These are phyloP conservation scores for Pilobolus umbonatus DNA, from an alignment of 192 early-diverging fungal species.

Conservation along the genomic window DNA sequence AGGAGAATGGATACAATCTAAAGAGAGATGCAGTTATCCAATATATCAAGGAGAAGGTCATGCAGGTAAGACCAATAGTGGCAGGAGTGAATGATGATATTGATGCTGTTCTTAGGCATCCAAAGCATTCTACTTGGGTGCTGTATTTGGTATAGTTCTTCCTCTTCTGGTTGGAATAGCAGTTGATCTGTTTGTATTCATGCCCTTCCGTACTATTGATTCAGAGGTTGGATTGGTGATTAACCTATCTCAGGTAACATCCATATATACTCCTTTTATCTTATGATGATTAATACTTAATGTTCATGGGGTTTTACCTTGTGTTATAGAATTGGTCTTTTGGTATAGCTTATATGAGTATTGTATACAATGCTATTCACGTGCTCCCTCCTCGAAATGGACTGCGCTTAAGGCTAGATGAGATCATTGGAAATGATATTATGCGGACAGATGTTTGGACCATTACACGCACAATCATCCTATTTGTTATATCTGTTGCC, in stretches of 20 bases:
- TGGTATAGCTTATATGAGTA: constrained; percentile 67
- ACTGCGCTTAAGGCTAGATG: constrained; percentile 34
- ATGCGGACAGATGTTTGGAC: constrained; percentile 21
- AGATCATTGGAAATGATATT: constrained; percentile 30
- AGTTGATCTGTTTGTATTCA: constrained; percentile 69
- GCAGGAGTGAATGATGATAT: constrained; percentile 1
- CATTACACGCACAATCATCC: constrained; percentile 34
- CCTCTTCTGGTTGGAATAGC: constrained; percentile 65
- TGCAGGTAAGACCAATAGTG: constrained; percentile 16
- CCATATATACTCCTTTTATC: neutral
- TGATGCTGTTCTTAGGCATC: neutral
- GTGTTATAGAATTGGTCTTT: constrained; percentile 61
- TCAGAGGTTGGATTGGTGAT: constrained; percentile 15
- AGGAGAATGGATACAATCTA: constrained; percentile 12
- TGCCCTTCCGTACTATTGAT: constrained; percentile 45
- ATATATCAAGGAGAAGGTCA: constrained; percentile 14
- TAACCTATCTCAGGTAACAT: constrained; percentile 33
- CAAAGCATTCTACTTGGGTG: constrained; percentile 48
- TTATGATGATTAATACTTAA: neutral
- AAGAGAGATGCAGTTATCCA: constrained; percentile 3
- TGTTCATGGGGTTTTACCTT: constrained; percentile 3
- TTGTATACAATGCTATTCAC: constrained; percentile 44
- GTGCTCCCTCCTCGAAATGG: constrained; percentile 42
- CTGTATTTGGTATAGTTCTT: constrained; percentile 58
- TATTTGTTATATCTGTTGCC: constrained; percentile 27